Evolutionary conservation across 2,329 filamentous ascomycete genomes (phyloP).

Genomic region (Penicillium janthinellum): DNA sequence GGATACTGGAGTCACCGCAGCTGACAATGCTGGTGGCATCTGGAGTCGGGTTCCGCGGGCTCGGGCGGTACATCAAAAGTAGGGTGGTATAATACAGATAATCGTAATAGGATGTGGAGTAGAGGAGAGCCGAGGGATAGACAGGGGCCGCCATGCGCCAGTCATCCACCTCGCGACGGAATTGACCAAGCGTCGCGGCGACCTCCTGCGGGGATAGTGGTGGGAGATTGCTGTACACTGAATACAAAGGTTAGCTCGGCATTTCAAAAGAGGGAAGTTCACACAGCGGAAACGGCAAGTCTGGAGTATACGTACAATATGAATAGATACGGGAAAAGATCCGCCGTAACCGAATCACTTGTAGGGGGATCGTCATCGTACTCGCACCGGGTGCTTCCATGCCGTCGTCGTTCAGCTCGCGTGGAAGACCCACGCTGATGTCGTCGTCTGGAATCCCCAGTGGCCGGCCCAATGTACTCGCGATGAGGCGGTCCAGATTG

Average conservation of each 20-base stretch:
- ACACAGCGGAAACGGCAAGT: neutral
- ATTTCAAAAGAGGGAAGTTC: neutral
- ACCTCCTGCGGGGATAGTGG: conserved; percentile 32
- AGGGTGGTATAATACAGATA: conserved; percentile 44
- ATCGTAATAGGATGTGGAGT: conserved; percentile 46
- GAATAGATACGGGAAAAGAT: conserved; percentile 45
- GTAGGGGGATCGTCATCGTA: conserved; percentile 42
- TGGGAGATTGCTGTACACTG: conserved; percentile 42
- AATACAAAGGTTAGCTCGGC: neutral
- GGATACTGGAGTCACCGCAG: conserved; percentile 43
- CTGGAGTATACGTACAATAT: conserved; percentile 32
- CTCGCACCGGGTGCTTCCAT: conserved; percentile 39
- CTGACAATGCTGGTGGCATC: conserved; percentile 40
- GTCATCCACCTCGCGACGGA: conserved; percentile 41
- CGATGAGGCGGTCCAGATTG: conserved; percentile 46
- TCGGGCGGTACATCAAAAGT: conserved; percentile 43
- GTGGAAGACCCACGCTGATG: conserved; percentile 41
- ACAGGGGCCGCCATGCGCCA: conserved; percentile 42
- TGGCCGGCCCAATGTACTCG: conserved; percentile 43
- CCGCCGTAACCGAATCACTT: conserved; percentile 39
- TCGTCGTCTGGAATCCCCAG: conserved; percentile 47
- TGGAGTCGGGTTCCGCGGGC: conserved; percentile 40
- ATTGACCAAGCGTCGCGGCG: conserved; percentile 30
- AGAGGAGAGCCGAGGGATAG: conserved; percentile 39
- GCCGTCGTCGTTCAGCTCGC: conserved; percentile 45